phyloP scores from a whole-genome alignment of 1,284 basidiomycete genomes.

The Rhodotorula sp. region DNA sequence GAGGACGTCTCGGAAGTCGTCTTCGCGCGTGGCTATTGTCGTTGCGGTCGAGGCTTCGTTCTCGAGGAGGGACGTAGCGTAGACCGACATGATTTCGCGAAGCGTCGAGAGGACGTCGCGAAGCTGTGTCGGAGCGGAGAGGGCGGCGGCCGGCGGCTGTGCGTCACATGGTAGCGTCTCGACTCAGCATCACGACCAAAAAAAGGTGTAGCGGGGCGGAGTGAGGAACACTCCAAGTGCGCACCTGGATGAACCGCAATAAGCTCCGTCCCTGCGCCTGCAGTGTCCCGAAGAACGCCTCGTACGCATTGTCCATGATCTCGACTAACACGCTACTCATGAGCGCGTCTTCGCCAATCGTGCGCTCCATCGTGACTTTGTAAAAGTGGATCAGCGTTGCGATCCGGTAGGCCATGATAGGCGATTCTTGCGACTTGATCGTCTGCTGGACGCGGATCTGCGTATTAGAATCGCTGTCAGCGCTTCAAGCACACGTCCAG shows the following conservation, averaged over 20 bases:
- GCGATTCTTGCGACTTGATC: conserved; percentile 85
- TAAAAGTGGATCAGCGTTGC: conserved; percentile 95
- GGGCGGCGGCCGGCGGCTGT: conserved; percentile 70
- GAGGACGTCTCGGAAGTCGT: conserved; percentile 68
- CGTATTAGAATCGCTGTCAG: background rate
- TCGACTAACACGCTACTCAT: conserved; percentile 76
- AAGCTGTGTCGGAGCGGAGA: conserved; percentile 72
- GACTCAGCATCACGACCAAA: background rate
- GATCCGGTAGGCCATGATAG: conserved; percentile 85
- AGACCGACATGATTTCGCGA: conserved; percentile 82
- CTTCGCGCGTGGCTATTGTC: conserved; percentile 42
- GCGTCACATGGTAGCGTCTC: background rate
- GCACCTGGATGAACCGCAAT: conserved; percentile 67
- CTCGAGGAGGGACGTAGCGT: conserved; percentile 71
- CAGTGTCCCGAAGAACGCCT: conserved; percentile 80
- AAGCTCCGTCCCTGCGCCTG: conserved; percentile 75
- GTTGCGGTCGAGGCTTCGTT: conserved; percentile 50
- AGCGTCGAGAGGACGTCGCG: conserved; percentile 78
- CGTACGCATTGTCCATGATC: conserved; percentile 74
- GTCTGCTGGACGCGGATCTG: conserved; percentile 88
- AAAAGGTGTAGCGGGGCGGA: too few relatives aligned
- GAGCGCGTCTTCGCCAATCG: conserved; percentile 76
- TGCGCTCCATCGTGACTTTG: conserved; percentile 83
- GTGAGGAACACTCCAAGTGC: conserved; percentile 40
- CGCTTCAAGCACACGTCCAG: background rate